Conservation (phyloP, 495 filamentous ascomycete genomes). For the Tetracladium setigerum region DNA sequence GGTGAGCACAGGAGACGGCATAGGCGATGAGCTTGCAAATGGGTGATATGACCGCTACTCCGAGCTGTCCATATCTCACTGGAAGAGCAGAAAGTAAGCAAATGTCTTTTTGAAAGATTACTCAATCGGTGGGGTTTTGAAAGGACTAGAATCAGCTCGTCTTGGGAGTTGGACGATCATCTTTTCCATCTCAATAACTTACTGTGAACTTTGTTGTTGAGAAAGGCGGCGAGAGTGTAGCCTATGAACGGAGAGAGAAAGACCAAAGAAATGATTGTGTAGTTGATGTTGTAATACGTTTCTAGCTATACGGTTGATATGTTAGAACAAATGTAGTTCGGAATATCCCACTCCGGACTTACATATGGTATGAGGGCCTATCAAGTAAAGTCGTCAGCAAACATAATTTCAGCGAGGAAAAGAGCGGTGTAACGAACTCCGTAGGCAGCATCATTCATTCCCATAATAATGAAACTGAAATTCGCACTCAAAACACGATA, state of each 20-base stretch:
- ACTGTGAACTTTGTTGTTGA: slow-evolving; percentile 51
- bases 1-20: slow-evolving; percentile 58
- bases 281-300: slow-evolving; percentile 61
- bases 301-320: slow-evolving; percentile 37
- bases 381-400: no score
- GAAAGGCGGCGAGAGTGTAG: slow-evolving; percentile 71
- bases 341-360: slow-evolving; percentile 5
- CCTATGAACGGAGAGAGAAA: slow-evolving; percentile 77
- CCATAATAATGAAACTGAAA: slow-evolving; percentile 71
- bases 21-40: slow-evolving; percentile 59
- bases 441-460: slow-evolving; percentile 73
- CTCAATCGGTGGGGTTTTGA: no score
- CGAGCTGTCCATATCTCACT: slow-evolving; percentile 51
- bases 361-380: slow-evolving; percentile 58
- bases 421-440: slow-evolving; percentile 45
- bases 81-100: no score
- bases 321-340: neutral
- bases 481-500: slow-evolving; percentile 59
- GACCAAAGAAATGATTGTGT: slow-evolving; percentile 70
- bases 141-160: no score
- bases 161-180: no score
- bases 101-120: no score
- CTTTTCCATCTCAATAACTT: slow-evolving; percentile 19
- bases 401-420: neutral
- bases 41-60: slow-evolving; percentile 62